Evolutionary conservation across 331 rosid species (phyloP).

Genomic region (Prunus yedoensis): DNA sequence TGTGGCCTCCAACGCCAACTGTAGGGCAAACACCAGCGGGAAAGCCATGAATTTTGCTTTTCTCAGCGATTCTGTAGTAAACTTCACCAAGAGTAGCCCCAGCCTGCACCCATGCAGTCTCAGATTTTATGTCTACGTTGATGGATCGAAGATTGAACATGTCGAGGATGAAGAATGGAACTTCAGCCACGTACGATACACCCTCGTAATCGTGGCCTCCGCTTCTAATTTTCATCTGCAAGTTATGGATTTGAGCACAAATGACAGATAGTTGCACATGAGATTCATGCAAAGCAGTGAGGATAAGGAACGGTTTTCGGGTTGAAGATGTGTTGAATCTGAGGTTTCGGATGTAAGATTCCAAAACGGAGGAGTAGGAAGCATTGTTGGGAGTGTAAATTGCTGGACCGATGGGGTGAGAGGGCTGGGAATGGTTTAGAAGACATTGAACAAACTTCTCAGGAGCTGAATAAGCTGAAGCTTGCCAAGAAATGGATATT

Average conservation of each 20-base stretch:
- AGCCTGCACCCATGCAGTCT: slow-evolving; percentile 52
- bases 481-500: not conserved
- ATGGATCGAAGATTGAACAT: slow-evolving; percentile 47
- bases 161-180: slow-evolving; percentile 57
- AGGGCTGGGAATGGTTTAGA: slow-evolving; percentile 20
- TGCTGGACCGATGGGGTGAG: slow-evolving; percentile 32
- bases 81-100: slow-evolving; percentile 65
- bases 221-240: slow-evolving; percentile 68
- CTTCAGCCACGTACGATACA: slow-evolving; percentile 49
- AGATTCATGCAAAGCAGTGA: slow-evolving; percentile 37
- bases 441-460: slow-evolving; percentile 28
- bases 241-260: slow-evolving; percentile 42
- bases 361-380: slow-evolving; percentile 48
- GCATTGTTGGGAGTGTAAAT: slow-evolving; percentile 37
- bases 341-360: slow-evolving; percentile 42
- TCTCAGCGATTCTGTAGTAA: slow-evolving; percentile 42
- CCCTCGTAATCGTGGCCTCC: slow-evolving; percentile 84
- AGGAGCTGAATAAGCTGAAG: slow-evolving; percentile 17
- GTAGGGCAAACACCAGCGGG: slow-evolving; percentile 58
- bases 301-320: slow-evolving; percentile 55
- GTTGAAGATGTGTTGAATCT: slow-evolving; percentile 42
- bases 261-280: slow-evolving; percentile 48
- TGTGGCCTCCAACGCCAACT: slow-evolving; percentile 59
- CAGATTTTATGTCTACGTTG: slow-evolving; percentile 24
- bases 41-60: slow-evolving; percentile 40